Percentiles rank a stretch among this genome's conserved stretches.
Evolutionary conservation across 2,329 filamentous ascomycete genomes (phyloP).

Genomic region (Penicillium aurantiogriseum): DNA sequence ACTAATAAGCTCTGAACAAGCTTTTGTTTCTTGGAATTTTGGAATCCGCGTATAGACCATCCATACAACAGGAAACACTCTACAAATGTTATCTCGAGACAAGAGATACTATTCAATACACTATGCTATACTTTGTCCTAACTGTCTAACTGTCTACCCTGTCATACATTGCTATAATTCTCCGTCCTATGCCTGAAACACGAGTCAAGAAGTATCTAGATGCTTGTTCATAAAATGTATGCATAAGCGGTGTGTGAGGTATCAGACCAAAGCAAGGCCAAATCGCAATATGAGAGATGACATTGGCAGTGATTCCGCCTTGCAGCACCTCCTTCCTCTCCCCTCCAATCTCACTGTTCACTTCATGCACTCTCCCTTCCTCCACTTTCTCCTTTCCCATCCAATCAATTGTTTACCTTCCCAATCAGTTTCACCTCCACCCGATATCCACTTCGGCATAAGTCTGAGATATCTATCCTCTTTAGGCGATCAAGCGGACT

Average conservation of each 20-base stretch:
- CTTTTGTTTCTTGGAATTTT: neutral
- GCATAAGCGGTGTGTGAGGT: neutral
- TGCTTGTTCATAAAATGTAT: neutral
- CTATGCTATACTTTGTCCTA: neutral
- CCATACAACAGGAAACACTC: neutral
- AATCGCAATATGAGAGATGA: neutral
- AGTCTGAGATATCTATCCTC: slow-evolving; percentile 9
- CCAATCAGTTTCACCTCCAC: neutral
- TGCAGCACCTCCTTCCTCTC: neutral
- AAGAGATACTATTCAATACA: neutral
- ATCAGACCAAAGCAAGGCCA: neutral
- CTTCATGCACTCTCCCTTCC: neutral
- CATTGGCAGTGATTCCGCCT: neutral
- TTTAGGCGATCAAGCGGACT: slow-evolving; percentile 16
- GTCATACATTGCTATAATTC: too few relatives aligned
- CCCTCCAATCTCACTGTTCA: neutral
- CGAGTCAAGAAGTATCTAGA: neutral
- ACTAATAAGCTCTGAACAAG: slow-evolving; percentile 12
- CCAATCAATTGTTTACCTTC: neutral
- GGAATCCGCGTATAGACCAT: neutral
- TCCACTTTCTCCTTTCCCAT: neutral
- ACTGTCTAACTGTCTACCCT: neutral
- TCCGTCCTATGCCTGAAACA: neutral
- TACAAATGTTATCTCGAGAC: too few relatives aligned
- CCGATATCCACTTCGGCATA: slow-evolving; percentile 4